phyloP scores from a whole-genome alignment of 1,284 basidiomycete genomes.

The Tetrapyrgos nigripes region DNA sequence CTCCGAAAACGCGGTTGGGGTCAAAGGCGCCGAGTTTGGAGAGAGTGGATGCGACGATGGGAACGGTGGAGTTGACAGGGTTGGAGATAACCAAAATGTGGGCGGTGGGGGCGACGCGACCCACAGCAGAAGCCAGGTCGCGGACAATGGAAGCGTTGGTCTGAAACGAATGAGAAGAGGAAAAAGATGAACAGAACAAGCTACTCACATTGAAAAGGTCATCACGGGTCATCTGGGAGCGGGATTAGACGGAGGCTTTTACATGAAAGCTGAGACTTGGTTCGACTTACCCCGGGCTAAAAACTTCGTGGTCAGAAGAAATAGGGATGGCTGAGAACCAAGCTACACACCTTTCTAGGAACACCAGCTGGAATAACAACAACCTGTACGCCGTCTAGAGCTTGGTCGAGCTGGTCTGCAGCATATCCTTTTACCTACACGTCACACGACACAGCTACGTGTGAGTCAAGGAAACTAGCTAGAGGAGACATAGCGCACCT shows the following conservation, averaged over 20 bases:
- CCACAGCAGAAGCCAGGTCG: slow-evolving; percentile 91
- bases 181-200: neutral
- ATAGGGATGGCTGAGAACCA: slow-evolving; percentile 8
- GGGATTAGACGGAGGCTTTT: slow-evolving; percentile 31
- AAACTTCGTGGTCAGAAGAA: slow-evolving; percentile 32
- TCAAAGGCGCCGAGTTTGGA: slow-evolving; percentile 95
- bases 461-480: slow-evolving; percentile 13
- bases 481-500: slow-evolving; percentile 54
- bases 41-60: slow-evolving; percentile 94
- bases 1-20: slow-evolving; percentile 81
- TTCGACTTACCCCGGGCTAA: slow-evolving; percentile 77
- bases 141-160: slow-evolving; percentile 97
- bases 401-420: slow-evolving; percentile 85
- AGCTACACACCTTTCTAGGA: slow-evolving; percentile 82
- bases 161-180: slow-evolving; percentile 40
- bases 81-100: slow-evolving; percentile 97
- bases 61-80: slow-evolving; percentile 95
- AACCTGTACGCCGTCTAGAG: slow-evolving; percentile 86
- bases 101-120: slow-evolving; percentile 88
- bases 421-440: slow-evolving; percentile 80
- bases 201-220: slow-evolving; percentile 95
- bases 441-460: slow-evolving; percentile 13
- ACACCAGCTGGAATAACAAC: slow-evolving; percentile 99
- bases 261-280: slow-evolving; percentile 19
- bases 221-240: slow-evolving; percentile 89